phyloP scores from a whole-genome alignment of 306 rosid species.

The Vicia villosa region DNA sequence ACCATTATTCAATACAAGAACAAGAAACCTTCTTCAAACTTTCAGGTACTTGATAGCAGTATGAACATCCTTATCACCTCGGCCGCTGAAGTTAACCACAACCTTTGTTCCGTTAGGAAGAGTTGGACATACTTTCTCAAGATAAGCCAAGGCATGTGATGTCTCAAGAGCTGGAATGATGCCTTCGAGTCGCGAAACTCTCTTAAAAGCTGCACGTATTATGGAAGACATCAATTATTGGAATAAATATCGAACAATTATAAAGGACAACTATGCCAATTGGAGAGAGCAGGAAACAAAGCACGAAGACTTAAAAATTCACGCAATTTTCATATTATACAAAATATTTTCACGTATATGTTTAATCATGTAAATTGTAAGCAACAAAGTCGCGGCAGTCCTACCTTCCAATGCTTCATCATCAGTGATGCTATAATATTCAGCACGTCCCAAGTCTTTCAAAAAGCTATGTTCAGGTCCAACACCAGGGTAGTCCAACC shows the following conservation, averaged over 20 bases:
- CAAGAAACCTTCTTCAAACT: slow-evolving; percentile 45
- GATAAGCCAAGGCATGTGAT: slow-evolving; percentile 90
- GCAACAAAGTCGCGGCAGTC: slow-evolving; percentile 14
- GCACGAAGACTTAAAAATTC: slow-evolving; percentile 21
- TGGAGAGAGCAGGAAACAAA: slow-evolving; percentile 14
- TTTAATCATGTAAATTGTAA: background rate
- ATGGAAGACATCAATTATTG: too few species aligned
- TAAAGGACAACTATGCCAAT: slow-evolving; percentile 5
- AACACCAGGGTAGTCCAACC: slow-evolving; percentile 99
- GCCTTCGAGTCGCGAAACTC: slow-evolving; percentile 86
- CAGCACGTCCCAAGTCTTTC: slow-evolving; percentile 88
- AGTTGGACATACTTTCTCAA: slow-evolving; percentile 80
- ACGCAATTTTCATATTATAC: too few species aligned
- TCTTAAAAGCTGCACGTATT: slow-evolving; percentile 75
- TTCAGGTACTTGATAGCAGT: slow-evolving; percentile 85
- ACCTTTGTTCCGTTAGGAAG: slow-evolving; percentile 77
- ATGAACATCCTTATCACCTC: slow-evolving; percentile 97
- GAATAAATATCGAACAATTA: background rate
- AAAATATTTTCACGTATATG: background rate
- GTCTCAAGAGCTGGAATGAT: slow-evolving; percentile 97
- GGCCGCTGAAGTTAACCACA: slow-evolving; percentile 86
- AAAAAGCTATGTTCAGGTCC: slow-evolving; percentile 97
- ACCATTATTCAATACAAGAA: slow-evolving; percentile 9
- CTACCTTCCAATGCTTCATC: slow-evolving; percentile 96
- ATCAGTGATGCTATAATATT: slow-evolving; percentile 77